These are phyloP conservation scores for Debaryomyces sp. DNA, from an alignment of 1,139 yeast species.

Conservation along the genomic window DNA sequence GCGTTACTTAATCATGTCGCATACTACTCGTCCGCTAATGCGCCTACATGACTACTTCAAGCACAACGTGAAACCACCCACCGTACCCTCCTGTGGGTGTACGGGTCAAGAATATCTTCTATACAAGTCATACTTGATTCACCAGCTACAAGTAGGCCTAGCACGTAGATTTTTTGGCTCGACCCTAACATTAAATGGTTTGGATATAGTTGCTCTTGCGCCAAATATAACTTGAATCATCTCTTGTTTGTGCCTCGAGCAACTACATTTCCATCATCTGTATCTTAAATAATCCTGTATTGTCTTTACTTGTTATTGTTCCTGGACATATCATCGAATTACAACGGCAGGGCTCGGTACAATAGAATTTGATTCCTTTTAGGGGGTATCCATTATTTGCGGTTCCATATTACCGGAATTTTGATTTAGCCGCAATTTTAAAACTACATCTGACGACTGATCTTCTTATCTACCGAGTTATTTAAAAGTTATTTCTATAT, in stretches of 20 bases:
- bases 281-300: background rate
- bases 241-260: background rate
- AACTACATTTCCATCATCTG: background rate
- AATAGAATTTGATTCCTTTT: background rate
- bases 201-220: background rate
- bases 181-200: background rate
- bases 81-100: conserved; percentile 13
- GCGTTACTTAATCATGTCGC: conserved; percentile 2
- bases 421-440: conserved; percentile 5
- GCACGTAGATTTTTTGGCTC: background rate
- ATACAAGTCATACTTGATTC: background rate
- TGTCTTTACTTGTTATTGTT: background rate
- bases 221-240: background rate
- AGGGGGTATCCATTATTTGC: conserved; percentile 5
- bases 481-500: background rate
- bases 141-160: background rate
- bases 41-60: conserved; percentile 13
- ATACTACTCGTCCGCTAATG: background rate
- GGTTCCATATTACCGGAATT: conserved; percentile 6
- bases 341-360: background rate
- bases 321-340: background rate
- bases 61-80: conserved; percentile 12
- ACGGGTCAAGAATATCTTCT: conserved; percentile 10
- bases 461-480: background rate
- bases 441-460: background rate